Evolutionary conservation across 768 basidiomycete genomes (phyloP), one percentile per base, ranked within the genome.

Genomic region (Coprinopsis marcescibilis): DNA sequence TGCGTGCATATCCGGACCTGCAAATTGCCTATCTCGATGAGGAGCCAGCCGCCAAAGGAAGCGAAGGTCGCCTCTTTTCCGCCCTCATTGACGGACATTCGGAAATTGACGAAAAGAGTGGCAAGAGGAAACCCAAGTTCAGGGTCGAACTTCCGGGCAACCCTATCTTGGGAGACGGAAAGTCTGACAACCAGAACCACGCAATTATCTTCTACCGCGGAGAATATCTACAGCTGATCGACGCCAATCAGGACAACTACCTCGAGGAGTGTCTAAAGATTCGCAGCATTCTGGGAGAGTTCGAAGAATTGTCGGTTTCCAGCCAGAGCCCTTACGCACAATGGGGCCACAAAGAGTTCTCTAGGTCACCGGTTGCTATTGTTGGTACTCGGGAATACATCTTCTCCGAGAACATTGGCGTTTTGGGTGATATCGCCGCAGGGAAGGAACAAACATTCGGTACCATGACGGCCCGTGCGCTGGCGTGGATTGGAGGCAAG

Each of bases 391-490:
- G 96, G 64, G 96, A 99, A 70, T 99, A 99, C 69, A 97, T 99
- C 61, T 99, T 99, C 73, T 98, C 96, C 43, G 96, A 98, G 73
- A 98, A 98, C 64, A 98, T 98, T 57, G 96, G 96, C 73, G 90
- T 99, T 27, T 77, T 99, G 50, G 96, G 96, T 65, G 96, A 99
- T 64, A 92, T 99, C 53, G 96, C 96, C 38, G 96, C 96, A 49
- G 96, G 96, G 41, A 98, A 99, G 74, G 96, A 99, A 69, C 96
- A 99, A 69, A 99, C 96, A 37, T 99, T 99, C 67, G 96, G 96
- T 68, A 99, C 96, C 8, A 83, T 98, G 76, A 92, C 94, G 0
- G 95, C 95, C 32, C 86, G 95, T 61, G 85, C 89, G 0, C 71
- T 96, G 51, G 89, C 94, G 2, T 97, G 91, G 87, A 95, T 98